Base-by-base conservation (phyloP, 768 basidiomycete species). In the Tylopilus sp. region DNA sequence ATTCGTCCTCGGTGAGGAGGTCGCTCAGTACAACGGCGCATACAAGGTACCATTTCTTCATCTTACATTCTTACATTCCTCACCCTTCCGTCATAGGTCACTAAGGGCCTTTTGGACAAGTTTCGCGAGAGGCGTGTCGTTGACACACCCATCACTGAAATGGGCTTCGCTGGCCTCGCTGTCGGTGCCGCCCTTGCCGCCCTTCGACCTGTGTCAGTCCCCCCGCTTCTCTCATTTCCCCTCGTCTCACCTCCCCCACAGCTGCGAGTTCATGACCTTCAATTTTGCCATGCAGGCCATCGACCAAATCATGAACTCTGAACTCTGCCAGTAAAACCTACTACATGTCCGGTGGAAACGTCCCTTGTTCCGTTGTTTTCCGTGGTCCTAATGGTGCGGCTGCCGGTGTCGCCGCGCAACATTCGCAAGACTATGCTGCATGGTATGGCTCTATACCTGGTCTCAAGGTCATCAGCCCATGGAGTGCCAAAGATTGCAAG, bases 231-330 rank as follows among this genome's bases (percentile, higher is more conserved):
- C n/a, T n/a, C n/a, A n/a, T n/a, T n/a, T n/a, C n/a, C n/a, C n/a
- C n/a, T n/a, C n/a, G n/a, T n/a, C n/a, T n/a, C n/a, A n/a, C n/a
- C n/a, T n/a, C n/a, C n/a, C n/a, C n/a, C n/a, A n/a, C n/a, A n/a
- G n/a, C n/a, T n/a, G n/a, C n/a, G n/a, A n/a, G n/a, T n/a, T n/a
- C n/a, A n/a, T n/a, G 95, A 98, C 95, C 15, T 98, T 95, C 80
- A 98, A 99, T 80, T 98, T 99, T 69, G 95, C 95, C 58, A 99
- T 98, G 95, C 93, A 94, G 74, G 95, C 95, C 51, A 98, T 99
- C 70, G 97, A 99, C 75, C 97, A n/a, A n/a, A n/a, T n/a, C n/a
- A n/a, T n/a, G n/a, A n/a, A n/a, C n/a, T n/a, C n/a, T n/a, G n/a
- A n/a, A n/a, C n/a, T n/a, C n/a, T n/a, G n/a, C n/a, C n/a, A n/a